phyloP scores from a whole-genome alignment of 2,329 filamentous ascomycete species.

The Ceratocystiopsis sp. region DNA sequence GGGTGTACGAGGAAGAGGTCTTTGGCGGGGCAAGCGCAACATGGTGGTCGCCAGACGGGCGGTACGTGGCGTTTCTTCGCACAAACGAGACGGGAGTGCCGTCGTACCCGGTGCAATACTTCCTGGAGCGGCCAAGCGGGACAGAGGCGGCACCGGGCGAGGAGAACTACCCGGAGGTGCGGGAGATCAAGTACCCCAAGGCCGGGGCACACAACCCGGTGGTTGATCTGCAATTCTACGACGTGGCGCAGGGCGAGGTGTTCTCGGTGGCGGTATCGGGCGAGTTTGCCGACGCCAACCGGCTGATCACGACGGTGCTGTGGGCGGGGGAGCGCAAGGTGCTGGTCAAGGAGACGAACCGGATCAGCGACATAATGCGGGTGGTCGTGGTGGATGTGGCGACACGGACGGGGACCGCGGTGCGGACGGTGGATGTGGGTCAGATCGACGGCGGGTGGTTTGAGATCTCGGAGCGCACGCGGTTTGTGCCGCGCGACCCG shows the following conservation, averaged over 20 bases:
- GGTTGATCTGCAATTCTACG: constrained; percentile 78
- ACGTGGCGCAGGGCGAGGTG: constrained; percentile 56
- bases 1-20: constrained; percentile 85
- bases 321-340: constrained; percentile 70
- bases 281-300: constrained; percentile 63
- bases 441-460: constrained; percentile 94
- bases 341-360: constrained; percentile 80
- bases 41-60: constrained; percentile 89
- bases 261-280: constrained; percentile 65
- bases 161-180: constrained; percentile 79
- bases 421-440: constrained; percentile 63
- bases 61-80: constrained; percentile 76
- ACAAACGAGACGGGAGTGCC: constrained; percentile 90
- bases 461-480: constrained; percentile 75
- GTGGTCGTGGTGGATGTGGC: constrained; percentile 71
- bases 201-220: constrained; percentile 85
- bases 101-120: constrained; percentile 87
- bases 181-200: constrained; percentile 93
- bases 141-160: constrained; percentile 48
- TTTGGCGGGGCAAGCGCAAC: constrained; percentile 66
- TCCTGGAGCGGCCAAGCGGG: constrained; percentile 71
- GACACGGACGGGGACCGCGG: constrained; percentile 55
- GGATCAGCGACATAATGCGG: constrained; percentile 81
- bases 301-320: constrained; percentile 81
- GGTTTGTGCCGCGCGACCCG: constrained; percentile 71